Percentiles rank a stretch among this genome's conserved stretches.
Conservation (phyloP, 768 basidiomycete genomes). For the Steccherinum ochraceum region DNA sequence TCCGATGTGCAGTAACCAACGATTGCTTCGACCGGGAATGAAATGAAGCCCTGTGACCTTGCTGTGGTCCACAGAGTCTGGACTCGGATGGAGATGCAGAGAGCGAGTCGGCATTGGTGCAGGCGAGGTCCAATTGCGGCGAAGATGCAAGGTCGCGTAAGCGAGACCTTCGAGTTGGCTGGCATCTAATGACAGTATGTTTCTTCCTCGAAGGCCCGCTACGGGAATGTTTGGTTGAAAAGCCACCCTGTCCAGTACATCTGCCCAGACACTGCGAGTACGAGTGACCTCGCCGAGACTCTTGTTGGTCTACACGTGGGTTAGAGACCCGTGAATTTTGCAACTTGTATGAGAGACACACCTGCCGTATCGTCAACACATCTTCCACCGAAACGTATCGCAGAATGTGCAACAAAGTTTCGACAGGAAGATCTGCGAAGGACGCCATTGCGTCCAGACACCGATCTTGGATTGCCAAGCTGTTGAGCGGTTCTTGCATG, state of each 20-base stretch:
- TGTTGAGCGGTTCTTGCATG: too few species aligned
- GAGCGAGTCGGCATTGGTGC: conserved; percentile 27
- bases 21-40: conserved; percentile 33
- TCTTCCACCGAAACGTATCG: conserved; percentile 32
- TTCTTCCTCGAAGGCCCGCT: conserved; percentile 29
- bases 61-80: conserved; percentile 13
- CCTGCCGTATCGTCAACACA: conserved; percentile 42
- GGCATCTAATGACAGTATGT: conserved; percentile 31
- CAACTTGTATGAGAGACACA: conserved; percentile 18
- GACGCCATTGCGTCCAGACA: conserved; percentile 1
- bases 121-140: conserved; percentile 43
- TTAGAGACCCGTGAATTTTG: too few species aligned
- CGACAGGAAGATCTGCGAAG: conserved; percentile 34
- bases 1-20: conserved; percentile 43
- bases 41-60: conserved; percentile 43
- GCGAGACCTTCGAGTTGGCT: conserved; percentile 39
- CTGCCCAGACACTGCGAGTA: conserved; percentile 44
- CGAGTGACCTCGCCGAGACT: conserved; percentile 35
- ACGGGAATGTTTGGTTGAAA: conserved; percentile 39
- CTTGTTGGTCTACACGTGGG: conserved; percentile 37
- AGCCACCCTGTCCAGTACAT: conserved; percentile 36
- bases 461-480: too few species aligned
- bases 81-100: conserved; percentile 19
- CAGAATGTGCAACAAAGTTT: conserved; percentile 41
- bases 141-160: conserved; percentile 34